Conservation (phyloP, 306 rosid genomes). For the Casuarina equisetifolia region DNA sequence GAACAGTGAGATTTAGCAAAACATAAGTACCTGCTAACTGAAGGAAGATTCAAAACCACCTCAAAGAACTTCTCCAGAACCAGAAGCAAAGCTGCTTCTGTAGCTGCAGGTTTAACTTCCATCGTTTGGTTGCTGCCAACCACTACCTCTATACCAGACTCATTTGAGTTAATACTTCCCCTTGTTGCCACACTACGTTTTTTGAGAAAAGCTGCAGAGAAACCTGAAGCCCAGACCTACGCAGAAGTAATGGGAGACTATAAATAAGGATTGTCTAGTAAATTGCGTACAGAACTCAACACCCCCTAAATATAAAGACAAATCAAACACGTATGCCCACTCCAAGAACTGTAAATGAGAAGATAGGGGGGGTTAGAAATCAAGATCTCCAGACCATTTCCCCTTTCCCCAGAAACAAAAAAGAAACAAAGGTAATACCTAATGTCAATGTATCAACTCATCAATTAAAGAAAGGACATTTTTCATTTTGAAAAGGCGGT, state of each 20-base stretch:
- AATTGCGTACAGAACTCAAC: neutral
- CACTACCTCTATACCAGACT: slow-evolving; percentile 44
- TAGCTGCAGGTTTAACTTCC: slow-evolving; percentile 67
- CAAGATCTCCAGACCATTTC: neutral
- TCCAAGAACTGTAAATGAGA: slow-evolving; percentile 14
- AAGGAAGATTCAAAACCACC: slow-evolving; percentile 80
- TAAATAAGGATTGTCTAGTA: slow-evolving; percentile 9
- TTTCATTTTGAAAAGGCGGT: neutral
- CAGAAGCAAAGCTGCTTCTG: slow-evolving; percentile 74
- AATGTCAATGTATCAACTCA: slow-evolving; percentile 18
- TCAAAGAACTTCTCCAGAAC: slow-evolving; percentile 71
- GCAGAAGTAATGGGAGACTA: slow-evolving; percentile 24
- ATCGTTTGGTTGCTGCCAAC: slow-evolving; percentile 34
- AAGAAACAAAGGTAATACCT: neutral
- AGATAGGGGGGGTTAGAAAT: neutral
- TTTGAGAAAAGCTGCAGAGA: slow-evolving; percentile 94
- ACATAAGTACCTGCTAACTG: slow-evolving; percentile 67
- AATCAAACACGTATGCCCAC: slow-evolving; percentile 4
- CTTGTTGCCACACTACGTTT: slow-evolving; percentile 82
- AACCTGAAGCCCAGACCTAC: slow-evolving; percentile 99
- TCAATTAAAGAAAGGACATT: neutral
- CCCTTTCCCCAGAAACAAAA: neutral
- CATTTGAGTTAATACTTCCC: slow-evolving; percentile 44
- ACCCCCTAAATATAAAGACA: slow-evolving; percentile 8
- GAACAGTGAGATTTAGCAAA: neutral